Evolutionary conservation across 345 rosid genomes (phyloP).

Genomic region (Citrus reticulata): DNA sequence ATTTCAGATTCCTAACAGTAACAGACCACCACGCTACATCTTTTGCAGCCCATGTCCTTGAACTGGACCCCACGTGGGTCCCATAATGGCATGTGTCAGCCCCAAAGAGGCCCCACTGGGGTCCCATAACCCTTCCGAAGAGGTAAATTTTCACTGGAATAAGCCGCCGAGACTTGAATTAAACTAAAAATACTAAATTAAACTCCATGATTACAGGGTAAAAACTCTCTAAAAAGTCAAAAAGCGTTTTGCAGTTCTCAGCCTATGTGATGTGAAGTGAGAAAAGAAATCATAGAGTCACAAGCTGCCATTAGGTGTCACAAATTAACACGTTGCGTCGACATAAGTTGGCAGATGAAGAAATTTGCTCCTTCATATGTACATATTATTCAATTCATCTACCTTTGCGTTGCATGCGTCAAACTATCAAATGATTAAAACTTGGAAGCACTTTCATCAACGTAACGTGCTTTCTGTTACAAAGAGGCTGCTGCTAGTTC

Average conservation of each 20-base stretch:
- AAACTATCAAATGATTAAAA: not conserved
- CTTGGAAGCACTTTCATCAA: not conserved
- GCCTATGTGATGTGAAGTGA: not conserved
- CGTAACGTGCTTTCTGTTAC: not conserved
- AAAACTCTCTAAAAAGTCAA: not conserved
- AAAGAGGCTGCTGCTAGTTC: not conserved
- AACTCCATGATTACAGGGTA: not conserved
- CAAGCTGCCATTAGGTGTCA: not conserved
- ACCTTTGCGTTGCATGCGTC: not conserved
- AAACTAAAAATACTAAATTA: not conserved
- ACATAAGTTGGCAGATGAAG: slow-evolving; percentile 6
- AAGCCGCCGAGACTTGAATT: not conserved
- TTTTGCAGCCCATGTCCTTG: too few species aligned
- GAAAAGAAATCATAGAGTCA: not conserved
- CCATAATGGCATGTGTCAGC: too few species aligned
- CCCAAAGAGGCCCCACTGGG: too few species aligned
- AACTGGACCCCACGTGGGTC: too few species aligned
- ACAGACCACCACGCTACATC: too few species aligned
- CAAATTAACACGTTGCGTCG: not conserved
- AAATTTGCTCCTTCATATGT: not conserved
- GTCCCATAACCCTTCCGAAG: too few species aligned
- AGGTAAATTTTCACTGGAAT: too few species aligned
- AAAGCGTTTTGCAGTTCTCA: not conserved
- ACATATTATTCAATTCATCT: not conserved
- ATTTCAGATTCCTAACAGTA: too few species aligned